These are phyloP conservation scores for Sugiyamaella xylanicola DNA, from an alignment of 1,139 yeast genomes.

Conservation along the genomic window DNA sequence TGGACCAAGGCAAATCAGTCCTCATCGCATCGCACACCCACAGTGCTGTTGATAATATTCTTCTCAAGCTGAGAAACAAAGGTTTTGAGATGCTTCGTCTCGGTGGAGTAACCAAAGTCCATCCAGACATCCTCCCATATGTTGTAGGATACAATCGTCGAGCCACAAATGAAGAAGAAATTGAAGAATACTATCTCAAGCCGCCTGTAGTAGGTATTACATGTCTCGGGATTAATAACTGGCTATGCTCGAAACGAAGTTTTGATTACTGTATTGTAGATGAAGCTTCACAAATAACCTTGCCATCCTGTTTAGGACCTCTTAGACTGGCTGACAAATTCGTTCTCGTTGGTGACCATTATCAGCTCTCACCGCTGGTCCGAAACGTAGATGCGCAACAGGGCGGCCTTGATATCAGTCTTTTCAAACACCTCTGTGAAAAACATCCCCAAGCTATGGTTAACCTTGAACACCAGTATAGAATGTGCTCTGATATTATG, in stretches of 20 bases:
- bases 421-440: slow-evolving; percentile 74
- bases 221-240: slow-evolving; percentile 67
- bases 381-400: slow-evolving; percentile 52
- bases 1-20: slow-evolving; percentile 63
- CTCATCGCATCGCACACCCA: slow-evolving; percentile 87
- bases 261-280: slow-evolving; percentile 95
- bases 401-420: slow-evolving; percentile 73
- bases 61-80: slow-evolving; percentile 62
- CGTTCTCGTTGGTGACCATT: slow-evolving; percentile 91
- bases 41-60: slow-evolving; percentile 92
- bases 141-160: slow-evolving; percentile 48
- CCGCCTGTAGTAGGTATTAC: slow-evolving; percentile 87
- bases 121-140: slow-evolving; percentile 58
- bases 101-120: slow-evolving; percentile 52
- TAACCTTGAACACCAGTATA: slow-evolving; percentile 78
- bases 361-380: slow-evolving; percentile 86
- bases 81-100: slow-evolving; percentile 50
- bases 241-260: slow-evolving; percentile 54
- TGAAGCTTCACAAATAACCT: slow-evolving; percentile 93
- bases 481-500: slow-evolving; percentile 94
- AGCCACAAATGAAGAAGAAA: slow-evolving; percentile 32
- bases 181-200: slow-evolving; percentile 54
- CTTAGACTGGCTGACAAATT: slow-evolving; percentile 74
- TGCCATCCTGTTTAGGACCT: slow-evolving; percentile 92
- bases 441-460: slow-evolving; percentile 70